Evolutionary conservation across 768 basidiomycete genomes (phyloP).

Genomic region (Auricularia cornea): DNA sequence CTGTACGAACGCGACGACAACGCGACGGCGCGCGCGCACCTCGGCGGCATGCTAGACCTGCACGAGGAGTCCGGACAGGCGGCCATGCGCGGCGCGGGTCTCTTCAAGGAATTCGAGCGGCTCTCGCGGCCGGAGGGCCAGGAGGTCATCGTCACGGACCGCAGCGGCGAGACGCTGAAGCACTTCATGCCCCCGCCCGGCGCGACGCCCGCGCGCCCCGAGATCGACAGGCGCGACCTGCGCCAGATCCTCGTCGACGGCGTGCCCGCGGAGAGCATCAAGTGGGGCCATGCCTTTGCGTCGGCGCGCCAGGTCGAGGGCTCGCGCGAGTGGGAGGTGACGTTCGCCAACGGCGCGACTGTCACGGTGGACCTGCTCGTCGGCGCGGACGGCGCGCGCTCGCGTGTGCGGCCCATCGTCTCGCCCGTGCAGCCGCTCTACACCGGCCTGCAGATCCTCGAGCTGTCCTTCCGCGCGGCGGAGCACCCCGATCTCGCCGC

Average conservation of each 20-base stretch:
- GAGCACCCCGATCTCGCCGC: constrained; percentile 17
- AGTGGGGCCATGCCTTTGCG: background rate
- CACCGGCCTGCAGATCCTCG: constrained; percentile 20
- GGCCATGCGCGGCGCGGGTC: constrained; percentile 14
- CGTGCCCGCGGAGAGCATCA: background rate
- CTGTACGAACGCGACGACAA: constrained; percentile 18
- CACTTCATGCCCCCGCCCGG: background rate
- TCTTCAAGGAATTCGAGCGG: constrained; percentile 15
- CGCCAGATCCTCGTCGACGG: background rate
- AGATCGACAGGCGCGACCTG: background rate
- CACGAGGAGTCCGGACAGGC: constrained; percentile 18
- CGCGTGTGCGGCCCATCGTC: constrained; percentile 27
- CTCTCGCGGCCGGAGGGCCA: constrained; percentile 15
- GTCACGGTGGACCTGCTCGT: constrained; percentile 18
- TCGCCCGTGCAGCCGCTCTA: constrained; percentile 24
- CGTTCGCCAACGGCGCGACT: background rate
- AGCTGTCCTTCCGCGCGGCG: constrained; percentile 10
- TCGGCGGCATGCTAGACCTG: constrained; percentile 22
- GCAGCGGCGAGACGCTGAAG: background rate
- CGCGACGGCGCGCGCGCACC: constrained; percentile 6
- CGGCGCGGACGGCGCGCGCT: constrained; percentile 36
- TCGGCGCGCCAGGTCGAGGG: background rate
- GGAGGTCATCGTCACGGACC: constrained; percentile 15
- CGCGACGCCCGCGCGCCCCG: background rate
- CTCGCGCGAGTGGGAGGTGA: background rate